phyloP scores from a whole-genome alignment of 306 rosid genomes.

The Castanopsis chinensis region DNA sequence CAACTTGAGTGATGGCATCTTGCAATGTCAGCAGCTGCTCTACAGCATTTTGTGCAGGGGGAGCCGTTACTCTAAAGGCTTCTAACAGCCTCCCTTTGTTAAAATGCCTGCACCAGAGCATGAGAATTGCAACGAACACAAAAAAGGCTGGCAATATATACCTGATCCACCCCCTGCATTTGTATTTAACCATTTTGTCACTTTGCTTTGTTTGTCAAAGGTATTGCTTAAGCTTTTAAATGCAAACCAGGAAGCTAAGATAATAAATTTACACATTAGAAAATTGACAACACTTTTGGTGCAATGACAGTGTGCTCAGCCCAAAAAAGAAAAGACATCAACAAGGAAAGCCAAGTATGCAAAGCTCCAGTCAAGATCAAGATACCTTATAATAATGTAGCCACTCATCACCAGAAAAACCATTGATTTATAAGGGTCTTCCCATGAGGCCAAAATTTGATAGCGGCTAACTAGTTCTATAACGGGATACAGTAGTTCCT shows the following conservation, averaged over 20 bases:
- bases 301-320: neutral
- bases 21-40: slow-evolving; percentile 86
- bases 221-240: slow-evolving; percentile 7
- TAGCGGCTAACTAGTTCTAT: slow-evolving; percentile 45
- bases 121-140: slow-evolving; percentile 49
- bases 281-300: neutral
- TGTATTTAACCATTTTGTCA: slow-evolving; percentile 2
- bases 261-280: neutral
- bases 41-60: slow-evolving; percentile 74
- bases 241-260: neutral
- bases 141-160: slow-evolving; percentile 61
- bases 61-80: slow-evolving; percentile 61
- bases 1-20: slow-evolving; percentile 77
- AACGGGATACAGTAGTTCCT: slow-evolving; percentile 81
- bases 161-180: slow-evolving; percentile 86
- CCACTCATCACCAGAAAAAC: slow-evolving; percentile 59
- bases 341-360: neutral
- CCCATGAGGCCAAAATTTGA: slow-evolving; percentile 69
- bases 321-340: neutral
- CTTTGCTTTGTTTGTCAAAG: slow-evolving; percentile 9
- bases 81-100: slow-evolving; percentile 54
- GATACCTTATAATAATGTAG: slow-evolving; percentile 69
- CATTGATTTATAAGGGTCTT: slow-evolving; percentile 61
- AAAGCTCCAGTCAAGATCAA: slow-evolving; percentile 1
- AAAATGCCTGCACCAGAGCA: slow-evolving; percentile 72